Evolutionary conservation across 2,329 filamentous ascomycete species (phyloP).

Genomic region (Didymosphaeria variabile): DNA sequence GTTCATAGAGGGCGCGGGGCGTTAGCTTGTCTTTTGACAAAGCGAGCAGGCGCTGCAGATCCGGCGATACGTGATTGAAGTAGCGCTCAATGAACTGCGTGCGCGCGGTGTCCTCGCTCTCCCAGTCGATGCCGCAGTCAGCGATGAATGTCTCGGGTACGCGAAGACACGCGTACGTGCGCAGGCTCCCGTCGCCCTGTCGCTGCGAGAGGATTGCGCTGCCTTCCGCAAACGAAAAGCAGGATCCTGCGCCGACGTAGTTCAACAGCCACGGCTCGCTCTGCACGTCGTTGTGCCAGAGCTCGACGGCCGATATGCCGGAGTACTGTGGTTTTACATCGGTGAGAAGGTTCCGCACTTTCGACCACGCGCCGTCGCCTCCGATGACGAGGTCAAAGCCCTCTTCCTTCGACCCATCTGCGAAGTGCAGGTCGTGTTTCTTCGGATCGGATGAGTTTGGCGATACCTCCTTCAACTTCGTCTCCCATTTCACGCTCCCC

Average conservation of each 20-base stretch:
- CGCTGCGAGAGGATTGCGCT: conserved; percentile 53
- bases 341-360: conserved; percentile 37
- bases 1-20: conserved; percentile 57
- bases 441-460: conserved; percentile 5
- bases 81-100: conserved; percentile 32
- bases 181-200: conserved; percentile 60
- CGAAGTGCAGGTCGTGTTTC: conserved; percentile 43
- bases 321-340: conserved; percentile 56
- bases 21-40: conserved; percentile 26
- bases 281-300: conserved; percentile 56
- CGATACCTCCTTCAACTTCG: conserved; percentile 50
- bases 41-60: conserved; percentile 33
- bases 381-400: conserved; percentile 59
- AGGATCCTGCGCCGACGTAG: conserved; percentile 55
- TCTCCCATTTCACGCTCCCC: conserved; percentile 45
- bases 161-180: conserved; percentile 49
- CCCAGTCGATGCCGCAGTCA: conserved; percentile 57
- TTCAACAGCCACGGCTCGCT: conserved; percentile 54
- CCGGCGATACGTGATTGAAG: conserved; percentile 46
- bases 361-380: conserved; percentile 60
- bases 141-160: conserved; percentile 52
- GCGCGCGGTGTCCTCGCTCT: conserved; percentile 48
- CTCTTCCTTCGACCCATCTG: conserved; percentile 36
- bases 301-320: conserved; percentile 56
- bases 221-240: conserved; percentile 51